Evolutionary conservation across 2,329 filamentous ascomycete species (phyloP).

Genomic region (Rutstroemia sydowiana): DNA sequence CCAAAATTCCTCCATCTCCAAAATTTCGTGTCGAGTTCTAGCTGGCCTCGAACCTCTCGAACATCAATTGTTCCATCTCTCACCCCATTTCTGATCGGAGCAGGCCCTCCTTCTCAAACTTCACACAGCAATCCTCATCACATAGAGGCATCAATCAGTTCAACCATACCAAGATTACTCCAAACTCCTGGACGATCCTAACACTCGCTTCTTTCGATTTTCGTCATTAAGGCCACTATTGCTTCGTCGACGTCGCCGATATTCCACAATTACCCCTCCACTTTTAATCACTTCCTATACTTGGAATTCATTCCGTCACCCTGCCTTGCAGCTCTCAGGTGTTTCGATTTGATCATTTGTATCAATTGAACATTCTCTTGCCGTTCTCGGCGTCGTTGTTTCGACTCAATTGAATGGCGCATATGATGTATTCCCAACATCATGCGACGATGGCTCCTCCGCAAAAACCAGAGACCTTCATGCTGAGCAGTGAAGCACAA

Average conservation of each 20-base stretch:
- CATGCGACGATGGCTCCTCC: conserved; percentile 82
- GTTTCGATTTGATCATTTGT: conserved; percentile 24
- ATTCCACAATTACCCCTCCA: conserved; percentile 3
- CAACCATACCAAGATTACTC: background rate
- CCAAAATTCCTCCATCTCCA: background rate
- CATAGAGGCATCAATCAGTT: conserved; percentile 10
- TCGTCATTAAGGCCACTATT: conserved; percentile 16
- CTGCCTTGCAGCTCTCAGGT: conserved; percentile 19
- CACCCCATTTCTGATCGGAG: conserved; percentile 29
- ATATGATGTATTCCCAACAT: conserved; percentile 65
- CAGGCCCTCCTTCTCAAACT: conserved; percentile 24
- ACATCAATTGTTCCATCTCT: conserved; percentile 29
- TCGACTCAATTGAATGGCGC: conserved; percentile 30
- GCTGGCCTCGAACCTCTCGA: conserved; percentile 31
- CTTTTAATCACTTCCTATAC: conserved; percentile 10
- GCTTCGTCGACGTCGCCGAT: conserved; percentile 27
- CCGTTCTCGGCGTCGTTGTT: conserved; percentile 17
- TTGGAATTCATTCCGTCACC: conserved; percentile 12
- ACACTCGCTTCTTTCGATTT: conserved; percentile 25
- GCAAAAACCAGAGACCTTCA: conserved; percentile 97
- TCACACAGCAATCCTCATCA: conserved; percentile 5
- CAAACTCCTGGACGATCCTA: background rate
- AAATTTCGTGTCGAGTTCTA: conserved; percentile 23
- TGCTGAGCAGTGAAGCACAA: conserved; percentile 95
- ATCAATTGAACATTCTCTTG: conserved; percentile 17